Evolutionary conservation across 2,329 filamentous ascomycete species (phyloP).

Genomic region (Botryotinia narcissicola): DNA sequence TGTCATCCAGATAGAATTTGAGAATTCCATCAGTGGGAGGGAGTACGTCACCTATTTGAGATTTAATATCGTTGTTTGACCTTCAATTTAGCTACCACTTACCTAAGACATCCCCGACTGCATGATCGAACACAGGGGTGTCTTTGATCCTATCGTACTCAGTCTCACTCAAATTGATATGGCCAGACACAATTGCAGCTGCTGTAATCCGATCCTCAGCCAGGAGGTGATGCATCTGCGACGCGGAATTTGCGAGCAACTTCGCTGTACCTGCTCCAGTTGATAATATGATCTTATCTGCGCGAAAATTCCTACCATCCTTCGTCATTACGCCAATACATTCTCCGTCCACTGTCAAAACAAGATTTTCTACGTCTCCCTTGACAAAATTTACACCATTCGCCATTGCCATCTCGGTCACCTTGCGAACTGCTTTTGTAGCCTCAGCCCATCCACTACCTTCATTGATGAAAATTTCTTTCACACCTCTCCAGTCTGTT

Average conservation of each 20-base stretch:
- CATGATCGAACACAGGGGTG: conserved; percentile 54
- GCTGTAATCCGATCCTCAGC: conserved; percentile 54
- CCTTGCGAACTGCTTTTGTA: conserved; percentile 44
- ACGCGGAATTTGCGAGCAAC: conserved; percentile 52
- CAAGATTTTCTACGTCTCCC: conserved; percentile 45
- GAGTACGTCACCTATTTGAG: conserved; percentile 36
- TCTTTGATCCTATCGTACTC: conserved; percentile 49
- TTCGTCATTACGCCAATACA: conserved; percentile 51
- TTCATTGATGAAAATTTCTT: conserved; percentile 48
- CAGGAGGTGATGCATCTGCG: conserved; percentile 50
- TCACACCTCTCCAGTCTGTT: conserved; percentile 41
- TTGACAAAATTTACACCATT: conserved; percentile 47
- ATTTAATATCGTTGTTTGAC: neutral
- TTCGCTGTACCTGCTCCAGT: conserved; percentile 57
- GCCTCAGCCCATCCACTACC: conserved; percentile 55
- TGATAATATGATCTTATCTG: conserved; percentile 53
- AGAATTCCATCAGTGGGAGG: conserved; percentile 50
- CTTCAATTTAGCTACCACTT: conserved; percentile 19
- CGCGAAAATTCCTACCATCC: conserved; percentile 47
- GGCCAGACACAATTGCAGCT: conserved; percentile 53
- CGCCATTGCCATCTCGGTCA: conserved; percentile 45
- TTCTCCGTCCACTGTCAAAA: conserved; percentile 46
- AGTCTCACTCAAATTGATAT: conserved; percentile 45
- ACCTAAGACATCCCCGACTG: conserved; percentile 45
- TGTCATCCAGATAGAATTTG: conserved; percentile 61